Base-by-base conservation (phyloP, 495 filamentous ascomycete species). In the Staphylotrichum longicolle region DNA sequence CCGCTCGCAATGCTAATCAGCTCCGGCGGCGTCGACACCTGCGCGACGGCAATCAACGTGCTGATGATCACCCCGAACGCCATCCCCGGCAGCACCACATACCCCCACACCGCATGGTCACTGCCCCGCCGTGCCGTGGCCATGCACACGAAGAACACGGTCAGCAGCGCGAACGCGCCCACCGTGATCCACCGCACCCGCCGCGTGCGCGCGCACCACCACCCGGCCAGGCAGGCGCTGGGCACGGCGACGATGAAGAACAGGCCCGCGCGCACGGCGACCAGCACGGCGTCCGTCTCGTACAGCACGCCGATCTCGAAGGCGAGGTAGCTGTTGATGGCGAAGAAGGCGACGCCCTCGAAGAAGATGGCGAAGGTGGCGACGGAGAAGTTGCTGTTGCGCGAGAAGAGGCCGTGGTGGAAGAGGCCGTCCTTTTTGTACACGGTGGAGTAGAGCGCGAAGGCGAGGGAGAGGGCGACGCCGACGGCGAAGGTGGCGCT, bases 371-470 rank as follows among this genome's bases (percentile, higher is more conserved):
- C 70, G n/a, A 69, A 40, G 12, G 68, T 15, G 0, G 68, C 63
- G 44, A 76, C 61, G 7, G 68, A 7, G 48, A 76, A 75, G 57
- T 72, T 76, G 42, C 72, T 61, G 49, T 65, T 65, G 1, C 57
- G 46, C 7, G 39, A 46, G 66, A 76, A 76, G 20, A 76, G 63
- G 4, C 63, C 64, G 44, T 76, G 71, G 61, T 76, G 69, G 63
- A 75, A 74, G 66, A 76, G 65, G 37, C 74, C 74, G 60, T 75
- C 71, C 33, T 52, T 74, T 51, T 71, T 74, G 57, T 70, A 63
- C 20, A 34, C 61, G 0, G 58, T 62, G 51, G 72, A 71, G 59
- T 76, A 74, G 3, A 67, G 40, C 14, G 60, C 62, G 2, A 75
- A 63, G 0, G 3, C 51, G 2, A 65, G 3, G 7, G 54, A 32